phyloP scores from a whole-genome alignment of 257 asterid genomes.

The Vinca minor region DNA sequence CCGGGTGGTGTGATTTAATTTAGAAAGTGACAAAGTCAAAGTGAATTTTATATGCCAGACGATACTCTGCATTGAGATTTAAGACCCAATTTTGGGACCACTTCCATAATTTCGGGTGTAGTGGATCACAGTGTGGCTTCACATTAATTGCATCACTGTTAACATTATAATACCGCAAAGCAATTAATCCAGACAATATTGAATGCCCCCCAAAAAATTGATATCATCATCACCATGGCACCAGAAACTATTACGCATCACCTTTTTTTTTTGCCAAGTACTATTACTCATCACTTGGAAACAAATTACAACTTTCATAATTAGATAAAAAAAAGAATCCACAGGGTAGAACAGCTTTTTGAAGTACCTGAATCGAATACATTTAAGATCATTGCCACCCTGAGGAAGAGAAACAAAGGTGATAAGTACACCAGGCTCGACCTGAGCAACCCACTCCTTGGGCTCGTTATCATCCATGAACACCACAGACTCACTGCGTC shows the following conservation, averaged over 20 bases:
- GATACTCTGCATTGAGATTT: constrained; percentile 22
- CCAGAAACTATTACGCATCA: constrained; percentile 19
- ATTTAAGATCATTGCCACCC: constrained; percentile 87
- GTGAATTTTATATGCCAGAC: constrained; percentile 28
- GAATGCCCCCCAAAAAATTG: constrained; percentile 8
- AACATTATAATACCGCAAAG: constrained; percentile 29
- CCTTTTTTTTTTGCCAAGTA: too few relatives aligned
- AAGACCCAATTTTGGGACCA: constrained; percentile 59
- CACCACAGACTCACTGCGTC: constrained; percentile 59
- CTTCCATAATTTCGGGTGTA: constrained; percentile 46
- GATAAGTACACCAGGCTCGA: constrained; percentile 91
- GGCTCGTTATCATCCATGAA: constrained; percentile 81
- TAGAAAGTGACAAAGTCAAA: constrained; percentile 34
- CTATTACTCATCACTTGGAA: constrained; percentile 31
- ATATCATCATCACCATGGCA: constrained; percentile 20
- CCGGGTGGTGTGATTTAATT: constrained; percentile 24
- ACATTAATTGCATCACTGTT: constrained; percentile 41
- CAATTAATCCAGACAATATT: constrained; percentile 9
- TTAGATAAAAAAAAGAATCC: constrained; percentile 23
- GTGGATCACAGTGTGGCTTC: constrained; percentile 36
- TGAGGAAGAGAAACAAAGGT: constrained; percentile 73
- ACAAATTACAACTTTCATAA: constrained; percentile 37
- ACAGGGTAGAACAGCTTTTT: constrained; percentile 9
- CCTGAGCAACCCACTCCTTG: constrained; percentile 97
- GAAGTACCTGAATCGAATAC: constrained; percentile 84